A percentile compares a stretch with the other conserved stretches of the same genome.
Evolutionary conservation across 2,329 filamentous ascomycete species (phyloP).

Genomic region (Colletotrichum sansevieriae): DNA sequence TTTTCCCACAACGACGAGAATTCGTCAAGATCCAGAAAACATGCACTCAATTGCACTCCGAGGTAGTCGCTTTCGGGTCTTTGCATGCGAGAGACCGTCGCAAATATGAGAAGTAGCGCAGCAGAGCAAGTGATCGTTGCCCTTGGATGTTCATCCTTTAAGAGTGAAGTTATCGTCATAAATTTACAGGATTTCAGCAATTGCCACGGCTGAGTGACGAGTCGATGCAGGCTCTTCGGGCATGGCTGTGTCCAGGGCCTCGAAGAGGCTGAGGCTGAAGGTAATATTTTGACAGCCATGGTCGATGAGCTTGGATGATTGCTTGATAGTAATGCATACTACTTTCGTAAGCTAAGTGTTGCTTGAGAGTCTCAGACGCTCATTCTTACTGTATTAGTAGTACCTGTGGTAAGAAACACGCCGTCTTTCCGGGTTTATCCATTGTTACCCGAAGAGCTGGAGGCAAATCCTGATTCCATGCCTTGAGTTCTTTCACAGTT

Average conservation of each 20-base stretch:
- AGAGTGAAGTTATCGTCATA: slow-evolving; percentile 7
- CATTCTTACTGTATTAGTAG: slow-evolving; percentile 2
- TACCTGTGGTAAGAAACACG: background rate
- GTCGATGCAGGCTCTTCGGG: slow-evolving; percentile 24
- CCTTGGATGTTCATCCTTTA: slow-evolving; percentile 12
- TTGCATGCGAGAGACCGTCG: background rate
- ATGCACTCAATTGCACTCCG: slow-evolving; percentile 5
- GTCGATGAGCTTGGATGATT: slow-evolving; percentile 15
- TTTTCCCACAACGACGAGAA: slow-evolving; percentile 43
- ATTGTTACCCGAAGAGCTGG: slow-evolving; percentile 41
- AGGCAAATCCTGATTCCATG: too few species aligned
- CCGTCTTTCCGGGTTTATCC: slow-evolving; percentile 25
- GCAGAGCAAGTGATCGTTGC: slow-evolving; percentile 15
- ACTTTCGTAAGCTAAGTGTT: slow-evolving; percentile 3
- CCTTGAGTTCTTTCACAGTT: too few species aligned
- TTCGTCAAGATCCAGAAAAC: slow-evolving; percentile 16
- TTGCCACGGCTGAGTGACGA: background rate
- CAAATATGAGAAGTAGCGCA: slow-evolving; percentile 9
- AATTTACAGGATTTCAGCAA: background rate
- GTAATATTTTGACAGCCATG: slow-evolving; percentile 18
- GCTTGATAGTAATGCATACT: slow-evolving; percentile 16
- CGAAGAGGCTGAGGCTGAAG: slow-evolving; percentile 38
- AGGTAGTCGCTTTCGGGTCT: background rate
- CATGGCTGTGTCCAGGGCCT: slow-evolving; percentile 43
- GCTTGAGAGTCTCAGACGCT: background rate